Base-by-base conservation (phyloP, 345 rosid species). In the Lumnitzera racemosa region DNA sequence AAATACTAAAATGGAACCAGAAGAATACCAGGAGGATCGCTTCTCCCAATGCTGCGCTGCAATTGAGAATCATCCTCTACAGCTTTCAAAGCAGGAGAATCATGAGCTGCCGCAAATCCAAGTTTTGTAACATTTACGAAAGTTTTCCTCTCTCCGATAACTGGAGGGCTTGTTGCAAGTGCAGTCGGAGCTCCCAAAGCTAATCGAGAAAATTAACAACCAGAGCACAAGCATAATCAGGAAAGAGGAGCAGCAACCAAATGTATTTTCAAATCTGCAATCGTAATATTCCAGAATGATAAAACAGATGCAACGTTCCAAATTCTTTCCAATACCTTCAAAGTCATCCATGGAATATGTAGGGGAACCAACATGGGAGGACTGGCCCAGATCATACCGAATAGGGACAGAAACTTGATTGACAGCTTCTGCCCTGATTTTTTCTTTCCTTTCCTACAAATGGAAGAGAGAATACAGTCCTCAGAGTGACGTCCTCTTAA, bases 71-170 rank as follows among this genome's bases (percentile, higher is more conserved):
- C 72, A 20, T 78, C 69, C 59, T 79, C 87, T 72, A 77, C 96
- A 36, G 58, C 73, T 67, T 76, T 87, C 79, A 92, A 58, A 58
- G 81, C 74, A 4, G 99, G 99, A 56, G 99, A 94, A 76, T 81
- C 97, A 52, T 81, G 88, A 2, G 74, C 96, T 46, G 97, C 99
- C 58, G 97, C 99, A 57, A 82, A 94, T 74, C 99, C 97, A 11
- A 90, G 89, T 73, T 85, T 83, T 15, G 99, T 76, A 12, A 94
- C 97, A 15, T 72, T 84, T 41, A 97, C 88, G 80, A 90, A 94
- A 59, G 87, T 79, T 59, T 73, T 73, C 79, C 86, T 87, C 78
- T 80, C 91, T 53, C 84, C 79, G 11, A 67, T 63, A 46, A 73
- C 68, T 20, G 95, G 89, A 60, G 91, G 89, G 72, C 91, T 88